Evolutionary conservation across 192 early-diverging fungal genomes (phyloP), one percentile per base, ranked within the genome.

Genomic region (Linnemannia hyalina): DNA sequence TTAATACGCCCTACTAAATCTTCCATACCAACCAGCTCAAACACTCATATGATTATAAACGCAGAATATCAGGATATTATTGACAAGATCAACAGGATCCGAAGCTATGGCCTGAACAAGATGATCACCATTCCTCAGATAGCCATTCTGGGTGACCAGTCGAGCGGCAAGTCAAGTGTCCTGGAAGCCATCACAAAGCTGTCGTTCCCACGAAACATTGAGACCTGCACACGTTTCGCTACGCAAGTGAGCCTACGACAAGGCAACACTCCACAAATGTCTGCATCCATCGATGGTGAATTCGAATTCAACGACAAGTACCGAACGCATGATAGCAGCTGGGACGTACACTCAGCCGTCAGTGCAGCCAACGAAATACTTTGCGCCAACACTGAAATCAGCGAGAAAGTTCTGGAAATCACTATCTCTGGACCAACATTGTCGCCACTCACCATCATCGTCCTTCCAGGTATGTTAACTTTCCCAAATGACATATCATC

Each of bases 361-460:
- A 73, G 38, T 47, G 74, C 70, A 3, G 83, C 83, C 68, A 85
- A 85, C n/a, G 2, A 65, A 7, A 80, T 85, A 73, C 77, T 85
- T 11, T 85, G 83, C 36, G 69, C 83, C 20, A 49, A 44, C 42
- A 42, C 52, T 6, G 77, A 85, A 54, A 85, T 85, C 55, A 85
- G 83, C 46, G 77, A 85, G 20, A 85, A 85, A 49, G 83, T 85
- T 42, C 83, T 85, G 18, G 77, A 85, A 32, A 35, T 85, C 74
- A 85, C 73, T 40, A 85, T 85, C 41, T 79, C 83, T 5, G 78
- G 78, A 23, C 83, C 83, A 36, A 80, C 73, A 15, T 63, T 85
- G 70, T 85, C 83, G 47, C 83, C 83, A 6, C 74, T 85, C 1
- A 85, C 83, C n/a, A 76, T 85, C 44, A 80, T 85, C 55, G 83